These are phyloP conservation scores for Ramaria sp. DNA, from an alignment of 768 basidiomycete genomes.

Conservation along the genomic window DNA sequence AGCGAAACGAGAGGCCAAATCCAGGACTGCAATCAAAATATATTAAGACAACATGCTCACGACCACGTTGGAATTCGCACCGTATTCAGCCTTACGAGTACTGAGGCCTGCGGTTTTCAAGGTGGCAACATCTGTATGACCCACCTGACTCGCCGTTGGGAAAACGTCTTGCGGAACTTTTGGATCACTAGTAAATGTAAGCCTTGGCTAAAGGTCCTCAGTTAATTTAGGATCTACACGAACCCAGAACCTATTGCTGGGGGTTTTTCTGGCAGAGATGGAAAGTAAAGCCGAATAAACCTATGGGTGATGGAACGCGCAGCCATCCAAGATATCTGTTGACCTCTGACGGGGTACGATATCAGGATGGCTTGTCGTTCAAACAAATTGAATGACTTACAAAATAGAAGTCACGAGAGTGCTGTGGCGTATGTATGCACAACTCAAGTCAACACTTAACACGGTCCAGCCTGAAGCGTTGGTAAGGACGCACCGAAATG, in stretches of 20 bases:
- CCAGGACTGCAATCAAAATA: constrained; percentile 42
- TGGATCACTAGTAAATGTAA: neutral
- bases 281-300: constrained; percentile 69
- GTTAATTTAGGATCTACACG: neutral
- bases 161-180: constrained; percentile 35
- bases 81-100: constrained; percentile 82
- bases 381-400: neutral
- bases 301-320: constrained; percentile 74
- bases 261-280: constrained; percentile 58
- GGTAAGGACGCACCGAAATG: constrained; percentile 49
- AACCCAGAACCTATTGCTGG: constrained; percentile 13
- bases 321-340: constrained; percentile 82
- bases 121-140: constrained; percentile 42
- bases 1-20: constrained; percentile 69
- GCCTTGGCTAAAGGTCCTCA: neutral
- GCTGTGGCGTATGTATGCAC: constrained; percentile 20
- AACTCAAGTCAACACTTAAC: constrained; percentile 68
- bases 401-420: constrained; percentile 3
- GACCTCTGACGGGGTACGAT: constrained; percentile 34
- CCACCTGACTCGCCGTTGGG: constrained; percentile 63
- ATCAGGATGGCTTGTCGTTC: neutral
- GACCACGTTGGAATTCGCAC: constrained; percentile 28
- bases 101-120: constrained; percentile 72
- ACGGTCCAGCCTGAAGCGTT: constrained; percentile 2
- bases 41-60: neutral